A percentile compares a stretch with the other conserved stretches of the same genome.
phyloP scores from a whole-genome alignment of 2,329 filamentous ascomycete species.

The Whalleya microplaca region DNA sequence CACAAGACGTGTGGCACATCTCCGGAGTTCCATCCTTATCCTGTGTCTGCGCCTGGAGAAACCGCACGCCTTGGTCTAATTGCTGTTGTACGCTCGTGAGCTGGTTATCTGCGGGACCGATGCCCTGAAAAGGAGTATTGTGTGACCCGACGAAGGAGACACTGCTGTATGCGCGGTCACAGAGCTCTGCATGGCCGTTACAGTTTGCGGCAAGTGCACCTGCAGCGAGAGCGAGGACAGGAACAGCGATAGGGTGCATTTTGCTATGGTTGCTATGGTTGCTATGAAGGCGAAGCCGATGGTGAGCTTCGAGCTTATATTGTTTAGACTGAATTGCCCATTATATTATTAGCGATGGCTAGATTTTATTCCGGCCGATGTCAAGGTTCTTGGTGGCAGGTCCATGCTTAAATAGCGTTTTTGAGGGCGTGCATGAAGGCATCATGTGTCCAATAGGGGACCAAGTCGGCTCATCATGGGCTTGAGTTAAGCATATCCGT shows the following conservation, averaged over 20 bases:
- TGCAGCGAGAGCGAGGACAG: slow-evolving; percentile 28
- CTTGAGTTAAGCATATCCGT: background rate
- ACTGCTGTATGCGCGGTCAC: slow-evolving; percentile 60
- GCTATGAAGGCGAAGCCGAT: background rate
- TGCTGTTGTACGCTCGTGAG: slow-evolving; percentile 61
- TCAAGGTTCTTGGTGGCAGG: no score
- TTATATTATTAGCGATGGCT: background rate
- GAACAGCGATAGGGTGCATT: slow-evolving; percentile 21
- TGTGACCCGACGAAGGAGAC: slow-evolving; percentile 67
- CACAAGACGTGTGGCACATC: slow-evolving; percentile 68
- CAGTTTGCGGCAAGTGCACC: slow-evolving; percentile 43
- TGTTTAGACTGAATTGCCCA: background rate
- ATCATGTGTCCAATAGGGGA: background rate
- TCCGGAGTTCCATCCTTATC: slow-evolving; percentile 54
- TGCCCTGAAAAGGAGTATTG: slow-evolving; percentile 66
- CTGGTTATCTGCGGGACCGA: slow-evolving; percentile 60
- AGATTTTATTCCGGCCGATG: background rate
- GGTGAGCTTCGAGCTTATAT: background rate
- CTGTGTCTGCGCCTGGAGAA: slow-evolving; percentile 68
- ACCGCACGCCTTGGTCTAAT: slow-evolving; percentile 64
- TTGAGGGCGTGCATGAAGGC: background rate
- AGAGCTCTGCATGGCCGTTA: slow-evolving; percentile 62
- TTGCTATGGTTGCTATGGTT: slow-evolving; percentile 11
- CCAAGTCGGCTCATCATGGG: background rate
- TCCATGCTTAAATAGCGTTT: background rate